phyloP scores from a whole-genome alignment of 192 early-diverging fungal species.

The Thamnidium elegans region DNA sequence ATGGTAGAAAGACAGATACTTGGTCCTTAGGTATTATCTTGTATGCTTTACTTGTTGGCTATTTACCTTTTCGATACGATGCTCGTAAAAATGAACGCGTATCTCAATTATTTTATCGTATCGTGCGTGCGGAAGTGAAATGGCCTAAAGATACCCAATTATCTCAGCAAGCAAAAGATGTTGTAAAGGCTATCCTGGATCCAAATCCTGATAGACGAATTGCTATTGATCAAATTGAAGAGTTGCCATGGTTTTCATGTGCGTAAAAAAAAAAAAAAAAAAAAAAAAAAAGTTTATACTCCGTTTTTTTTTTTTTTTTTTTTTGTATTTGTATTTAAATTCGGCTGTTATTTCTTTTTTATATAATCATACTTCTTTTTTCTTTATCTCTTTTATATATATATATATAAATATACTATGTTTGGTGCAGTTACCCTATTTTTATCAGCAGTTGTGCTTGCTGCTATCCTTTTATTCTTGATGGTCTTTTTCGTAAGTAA shows the following conservation, averaged over 20 bases:
- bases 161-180: conserved; percentile 44
- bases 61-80: conserved; percentile 74
- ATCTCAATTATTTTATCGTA: conserved; percentile 57
- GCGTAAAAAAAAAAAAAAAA: no score
- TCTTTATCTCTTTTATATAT: background rate
- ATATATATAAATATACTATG: conserved; percentile 29
- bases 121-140: conserved; percentile 50
- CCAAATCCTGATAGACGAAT: conserved; percentile 44
- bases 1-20: conserved; percentile 69
- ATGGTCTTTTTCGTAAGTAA: conserved; percentile 86
- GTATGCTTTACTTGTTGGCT: conserved; percentile 70
- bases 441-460: conserved; percentile 83
- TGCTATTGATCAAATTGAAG: conserved; percentile 35
- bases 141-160: conserved; percentile 45
- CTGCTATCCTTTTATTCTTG: conserved; percentile 83
- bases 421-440: conserved; percentile 63
- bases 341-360: no score
- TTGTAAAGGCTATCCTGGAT: conserved; percentile 47
- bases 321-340: no score
- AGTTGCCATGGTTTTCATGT: conserved; percentile 47
- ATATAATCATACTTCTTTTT: background rate
- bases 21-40: conserved; percentile 82
- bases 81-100: conserved; percentile 45
- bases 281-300: background rate
- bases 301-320: background rate